Conservation (phyloP, 2,329 filamentous ascomycete species). For the Plenodomus lindquistii region DNA sequence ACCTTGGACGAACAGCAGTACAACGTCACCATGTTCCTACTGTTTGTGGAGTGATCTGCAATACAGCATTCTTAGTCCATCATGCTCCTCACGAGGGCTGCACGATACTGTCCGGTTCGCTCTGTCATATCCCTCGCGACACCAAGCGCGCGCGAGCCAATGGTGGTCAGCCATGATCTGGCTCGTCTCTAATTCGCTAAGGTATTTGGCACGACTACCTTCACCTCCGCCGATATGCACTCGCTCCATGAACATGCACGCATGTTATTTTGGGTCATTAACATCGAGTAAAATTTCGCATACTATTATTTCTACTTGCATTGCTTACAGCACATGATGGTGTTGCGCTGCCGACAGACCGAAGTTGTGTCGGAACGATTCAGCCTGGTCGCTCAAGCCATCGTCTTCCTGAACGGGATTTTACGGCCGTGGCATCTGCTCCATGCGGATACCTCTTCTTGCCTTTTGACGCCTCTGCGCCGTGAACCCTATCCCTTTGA, state of each 20-base stretch:
- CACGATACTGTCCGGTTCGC: not conserved
- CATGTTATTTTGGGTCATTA: conserved; percentile 9
- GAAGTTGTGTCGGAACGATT: too few relatives aligned
- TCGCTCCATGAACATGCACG: conserved; percentile 15
- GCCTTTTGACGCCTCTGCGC: too few relatives aligned
- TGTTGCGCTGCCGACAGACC: too few relatives aligned
- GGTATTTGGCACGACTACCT: conserved; percentile 8
- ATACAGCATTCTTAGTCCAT: not conserved
- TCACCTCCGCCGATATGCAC: conserved; percentile 14
- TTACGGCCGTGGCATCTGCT: too few relatives aligned
- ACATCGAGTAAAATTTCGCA: not conserved
- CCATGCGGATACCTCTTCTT: too few relatives aligned
- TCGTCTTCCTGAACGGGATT: too few relatives aligned
- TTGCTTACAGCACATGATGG: not conserved
- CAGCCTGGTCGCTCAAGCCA: too few relatives aligned
- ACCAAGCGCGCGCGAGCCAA: conserved; percentile 13
- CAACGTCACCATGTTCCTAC: not conserved
- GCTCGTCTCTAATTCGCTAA: conserved; percentile 22
- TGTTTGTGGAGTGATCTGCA: not conserved
- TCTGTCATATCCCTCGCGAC: conserved; percentile 15
- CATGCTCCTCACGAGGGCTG: not conserved
- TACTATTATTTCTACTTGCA: not conserved
- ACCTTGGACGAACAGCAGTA: not conserved
- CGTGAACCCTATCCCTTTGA: too few relatives aligned
- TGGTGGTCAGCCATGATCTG: conserved; percentile 21